Conservation (phyloP, 169 alveolate species). For the Eimeria tenella region DNA sequence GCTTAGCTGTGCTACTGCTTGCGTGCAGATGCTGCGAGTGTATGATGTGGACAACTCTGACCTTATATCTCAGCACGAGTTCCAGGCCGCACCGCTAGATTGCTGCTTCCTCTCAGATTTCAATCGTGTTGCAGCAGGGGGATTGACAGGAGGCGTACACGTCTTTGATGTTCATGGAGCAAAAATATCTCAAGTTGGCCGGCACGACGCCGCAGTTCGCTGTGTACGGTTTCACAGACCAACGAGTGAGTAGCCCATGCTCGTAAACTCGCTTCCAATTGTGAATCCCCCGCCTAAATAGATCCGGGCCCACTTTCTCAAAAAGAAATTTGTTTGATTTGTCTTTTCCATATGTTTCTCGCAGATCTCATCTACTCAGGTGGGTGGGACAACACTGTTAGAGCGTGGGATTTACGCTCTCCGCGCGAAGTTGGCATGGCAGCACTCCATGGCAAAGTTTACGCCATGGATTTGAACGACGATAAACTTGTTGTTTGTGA, state of each 20-base stretch:
- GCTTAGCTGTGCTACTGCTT: neutral
- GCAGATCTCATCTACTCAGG: constrained; percentile 78
- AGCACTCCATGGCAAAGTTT: constrained; percentile 74
- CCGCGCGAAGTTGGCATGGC: constrained; percentile 70
- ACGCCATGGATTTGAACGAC: constrained; percentile 77
- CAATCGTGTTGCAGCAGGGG: constrained; percentile 73
- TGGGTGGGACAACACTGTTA: constrained; percentile 78
- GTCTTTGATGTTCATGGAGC: constrained; percentile 67
- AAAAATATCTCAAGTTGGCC: constrained; percentile 56
- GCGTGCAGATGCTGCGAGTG: constrained; percentile 76
- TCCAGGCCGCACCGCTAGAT: constrained; percentile 67
- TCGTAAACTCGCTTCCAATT: neutral
- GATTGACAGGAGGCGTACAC: constrained; percentile 45
- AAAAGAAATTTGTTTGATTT: neutral
- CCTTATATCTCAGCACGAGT: constrained; percentile 70
- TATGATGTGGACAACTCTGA: constrained; percentile 76
- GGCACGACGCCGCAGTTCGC: constrained; percentile 71
- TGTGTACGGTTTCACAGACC: constrained; percentile 71
- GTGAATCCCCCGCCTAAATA: neutral
- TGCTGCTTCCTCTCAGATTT: constrained; percentile 71
- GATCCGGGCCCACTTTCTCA: neutral
- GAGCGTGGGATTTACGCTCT: constrained; percentile 80
- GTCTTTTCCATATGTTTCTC: neutral
- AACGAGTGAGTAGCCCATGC: constrained; percentile 46
- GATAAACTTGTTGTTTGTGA: constrained; percentile 70